Percentiles rank a stretch among this genome's conserved stretches.
Conservation (phyloP, 2,329 filamentous ascomycete species). For the Dissoconium aciculare region DNA sequence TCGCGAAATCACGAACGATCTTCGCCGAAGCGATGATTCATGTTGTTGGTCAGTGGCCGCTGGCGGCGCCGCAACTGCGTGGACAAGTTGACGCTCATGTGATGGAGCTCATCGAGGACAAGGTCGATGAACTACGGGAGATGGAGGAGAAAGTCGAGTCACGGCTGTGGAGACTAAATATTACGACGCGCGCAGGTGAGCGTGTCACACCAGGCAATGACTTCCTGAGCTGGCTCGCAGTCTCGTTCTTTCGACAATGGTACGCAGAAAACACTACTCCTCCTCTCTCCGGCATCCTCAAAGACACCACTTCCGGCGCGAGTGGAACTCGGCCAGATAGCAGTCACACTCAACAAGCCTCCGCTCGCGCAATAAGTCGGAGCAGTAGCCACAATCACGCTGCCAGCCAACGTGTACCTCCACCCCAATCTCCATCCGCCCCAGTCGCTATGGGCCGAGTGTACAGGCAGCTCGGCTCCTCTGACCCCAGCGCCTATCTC, state of each 20-base stretch:
- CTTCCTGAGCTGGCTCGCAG: conserved; percentile 79
- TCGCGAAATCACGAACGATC: conserved; percentile 64
- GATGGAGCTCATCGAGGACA: conserved; percentile 83
- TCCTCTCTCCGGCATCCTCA: conserved; percentile 40
- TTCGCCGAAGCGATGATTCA: conserved; percentile 74
- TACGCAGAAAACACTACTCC: conserved; percentile 78
- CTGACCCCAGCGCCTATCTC: conserved; percentile 51
- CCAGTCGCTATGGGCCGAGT: conserved; percentile 48
- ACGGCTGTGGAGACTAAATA: conserved; percentile 63
- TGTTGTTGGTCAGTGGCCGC: conserved; percentile 87
- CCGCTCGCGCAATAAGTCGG: conserved; percentile 2
- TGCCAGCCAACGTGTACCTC: conserved; percentile 19
- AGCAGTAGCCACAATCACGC: conserved; percentile 16
- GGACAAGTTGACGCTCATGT: conserved; percentile 58
- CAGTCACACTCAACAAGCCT: conserved; percentile 1
- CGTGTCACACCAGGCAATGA: conserved; percentile 63
- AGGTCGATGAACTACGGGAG: conserved; percentile 82
- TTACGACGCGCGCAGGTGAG: conserved; percentile 68
- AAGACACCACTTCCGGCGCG: too few relatives aligned
- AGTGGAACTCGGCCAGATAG: conserved; percentile 2
- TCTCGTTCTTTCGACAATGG: conserved; percentile 84
- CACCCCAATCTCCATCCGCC: conserved; percentile 19
- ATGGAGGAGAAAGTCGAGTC: conserved; percentile 64
- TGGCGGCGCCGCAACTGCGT: conserved; percentile 61
- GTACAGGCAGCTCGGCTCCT: conserved; percentile 58